Evolutionary conservation across 805 yeast genomes (phyloP).

Genomic region (Kazachstania psychrophila): DNA sequence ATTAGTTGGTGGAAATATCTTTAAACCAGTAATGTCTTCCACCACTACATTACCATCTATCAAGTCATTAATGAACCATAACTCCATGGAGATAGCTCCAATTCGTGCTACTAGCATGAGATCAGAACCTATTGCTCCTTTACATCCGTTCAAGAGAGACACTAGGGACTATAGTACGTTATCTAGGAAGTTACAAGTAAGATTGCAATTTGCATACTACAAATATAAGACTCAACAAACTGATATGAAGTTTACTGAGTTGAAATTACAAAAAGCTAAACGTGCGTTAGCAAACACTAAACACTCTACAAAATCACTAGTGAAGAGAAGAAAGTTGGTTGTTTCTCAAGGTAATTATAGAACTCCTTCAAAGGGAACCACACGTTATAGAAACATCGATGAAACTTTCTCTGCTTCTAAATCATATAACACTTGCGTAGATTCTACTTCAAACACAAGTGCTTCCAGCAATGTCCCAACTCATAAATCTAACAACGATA

Average conservation of each 20-base stretch:
- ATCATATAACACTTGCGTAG: not conserved
- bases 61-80: slow-evolving; percentile 11
- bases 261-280: slow-evolving; percentile 5
- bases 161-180: slow-evolving; percentile 9
- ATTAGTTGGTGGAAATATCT: slow-evolving; percentile 1
- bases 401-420: slow-evolving; percentile 1
- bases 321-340: slow-evolving; percentile 18
- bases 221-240: slow-evolving; percentile 42
- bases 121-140: not conserved
- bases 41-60: slow-evolving; percentile 16
- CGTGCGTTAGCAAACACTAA: not conserved
- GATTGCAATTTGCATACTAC: slow-evolving; percentile 44
- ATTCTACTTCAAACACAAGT: not conserved
- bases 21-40: slow-evolving; percentile 1
- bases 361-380: slow-evolving; percentile 12
- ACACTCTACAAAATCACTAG: not conserved
- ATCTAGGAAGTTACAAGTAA: slow-evolving; percentile 34
- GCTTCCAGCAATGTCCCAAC: not conserved
- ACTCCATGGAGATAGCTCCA: not conserved
- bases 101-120: not conserved
- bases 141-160: not conserved
- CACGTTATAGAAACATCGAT: not conserved
- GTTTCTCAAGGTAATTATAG: slow-evolving; percentile 24
- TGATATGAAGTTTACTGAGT: slow-evolving; percentile 15
- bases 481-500: slow-evolving; percentile 1